Evolutionary conservation across 23 red algal species (phyloP).

Genomic region (Chondrus crispus): DNA sequence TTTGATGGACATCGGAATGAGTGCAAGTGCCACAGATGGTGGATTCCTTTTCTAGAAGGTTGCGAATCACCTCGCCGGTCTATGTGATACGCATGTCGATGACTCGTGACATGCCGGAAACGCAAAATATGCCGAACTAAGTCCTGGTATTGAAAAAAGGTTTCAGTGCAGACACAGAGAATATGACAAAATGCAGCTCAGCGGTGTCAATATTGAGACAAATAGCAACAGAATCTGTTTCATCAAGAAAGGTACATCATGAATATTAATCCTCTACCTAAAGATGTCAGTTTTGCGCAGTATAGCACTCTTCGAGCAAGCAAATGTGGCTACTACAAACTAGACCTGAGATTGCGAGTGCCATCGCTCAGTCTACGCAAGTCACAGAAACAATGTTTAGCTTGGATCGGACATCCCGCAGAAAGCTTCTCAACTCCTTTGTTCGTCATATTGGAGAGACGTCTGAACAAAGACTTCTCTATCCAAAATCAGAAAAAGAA

Average conservation of each 20-base stretch:
- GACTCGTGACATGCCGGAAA: background rate
- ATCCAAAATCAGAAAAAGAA: background rate
- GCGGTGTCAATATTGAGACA: background rate
- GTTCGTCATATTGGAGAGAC: background rate
- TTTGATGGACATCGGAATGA: background rate
- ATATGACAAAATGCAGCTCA: background rate
- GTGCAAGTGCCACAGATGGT: background rate
- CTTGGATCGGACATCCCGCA: background rate
- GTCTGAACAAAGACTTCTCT: background rate
- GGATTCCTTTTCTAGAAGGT: background rate
- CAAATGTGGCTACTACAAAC: background rate
- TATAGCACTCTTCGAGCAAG: background rate
- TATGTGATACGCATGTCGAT: background rate
- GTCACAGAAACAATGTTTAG: background rate
- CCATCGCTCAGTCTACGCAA: background rate
- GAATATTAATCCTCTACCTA: background rate
- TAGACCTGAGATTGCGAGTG: background rate
- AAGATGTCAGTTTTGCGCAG: background rate
- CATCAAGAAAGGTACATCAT: background rate
- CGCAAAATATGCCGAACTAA: background rate
- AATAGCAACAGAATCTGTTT: background rate
- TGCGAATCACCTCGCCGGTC: background rate
- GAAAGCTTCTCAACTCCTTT: background rate
- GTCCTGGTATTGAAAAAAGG: background rate
- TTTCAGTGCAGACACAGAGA: background rate